Conservation (phyloP, 169 alveolate species). For the Theileria luwenshuni region DNA sequence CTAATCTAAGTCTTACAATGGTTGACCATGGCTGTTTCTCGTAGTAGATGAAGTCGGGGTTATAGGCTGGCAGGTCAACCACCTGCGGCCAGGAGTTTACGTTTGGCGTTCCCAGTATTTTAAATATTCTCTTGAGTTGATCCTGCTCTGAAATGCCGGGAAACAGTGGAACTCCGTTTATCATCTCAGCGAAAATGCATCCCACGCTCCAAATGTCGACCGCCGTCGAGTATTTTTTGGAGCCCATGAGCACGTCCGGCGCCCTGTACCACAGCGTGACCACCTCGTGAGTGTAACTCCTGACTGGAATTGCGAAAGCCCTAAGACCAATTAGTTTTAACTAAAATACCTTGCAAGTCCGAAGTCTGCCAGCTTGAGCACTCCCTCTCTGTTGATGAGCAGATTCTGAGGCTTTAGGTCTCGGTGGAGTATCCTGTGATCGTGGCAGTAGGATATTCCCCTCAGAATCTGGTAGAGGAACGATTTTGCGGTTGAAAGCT, state of each 20-base stretch:
- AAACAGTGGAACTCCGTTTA: slow-evolving; percentile 95
- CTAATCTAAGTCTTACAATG: slow-evolving; percentile 65
- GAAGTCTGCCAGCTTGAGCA: slow-evolving; percentile 97
- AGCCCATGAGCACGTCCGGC: slow-evolving; percentile 99
- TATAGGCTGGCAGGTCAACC: slow-evolving; percentile 90
- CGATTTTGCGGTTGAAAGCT: slow-evolving; percentile 85
- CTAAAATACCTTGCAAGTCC: slow-evolving; percentile 92
- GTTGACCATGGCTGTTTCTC: slow-evolving; percentile 76
- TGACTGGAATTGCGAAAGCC: slow-evolving; percentile 97
- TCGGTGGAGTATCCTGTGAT: slow-evolving; percentile 97
- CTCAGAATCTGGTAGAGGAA: slow-evolving; percentile 94
- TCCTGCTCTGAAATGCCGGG: slow-evolving; percentile 97
- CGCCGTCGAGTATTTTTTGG: slow-evolving; percentile 96
- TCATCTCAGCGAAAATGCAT: slow-evolving; percentile 97
- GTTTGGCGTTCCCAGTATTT: slow-evolving; percentile 94
- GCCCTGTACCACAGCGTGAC: slow-evolving; percentile 99
- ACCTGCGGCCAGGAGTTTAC: slow-evolving; percentile 91
- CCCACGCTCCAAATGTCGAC: slow-evolving; percentile 99
- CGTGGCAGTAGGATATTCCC: slow-evolving; percentile 98
- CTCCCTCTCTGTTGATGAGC: slow-evolving; percentile 90
- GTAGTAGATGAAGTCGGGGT: slow-evolving; percentile 77
- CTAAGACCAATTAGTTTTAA: slow-evolving; percentile 62
- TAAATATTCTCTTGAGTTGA: slow-evolving; percentile 94
- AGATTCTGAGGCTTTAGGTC: slow-evolving; percentile 99
- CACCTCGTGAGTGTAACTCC: slow-evolving; percentile 97